These are phyloP conservation scores for Myriosclerotinia scirpicola DNA, from an alignment of 2,329 filamentous ascomycete species.

Conservation along the genomic window DNA sequence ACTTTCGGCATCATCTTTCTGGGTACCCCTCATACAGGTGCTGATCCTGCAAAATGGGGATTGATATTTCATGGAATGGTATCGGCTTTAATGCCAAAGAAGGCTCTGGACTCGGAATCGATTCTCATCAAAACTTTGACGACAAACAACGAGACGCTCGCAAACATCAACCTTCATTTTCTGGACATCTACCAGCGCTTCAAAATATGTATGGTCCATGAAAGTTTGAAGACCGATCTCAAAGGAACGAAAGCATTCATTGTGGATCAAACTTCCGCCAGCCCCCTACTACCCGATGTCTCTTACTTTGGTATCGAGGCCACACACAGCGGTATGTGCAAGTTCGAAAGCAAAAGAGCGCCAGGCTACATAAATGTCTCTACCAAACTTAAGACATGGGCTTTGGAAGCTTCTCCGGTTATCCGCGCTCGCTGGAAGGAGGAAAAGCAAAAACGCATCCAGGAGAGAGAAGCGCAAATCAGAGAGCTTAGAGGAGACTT, in stretches of 20 bases:
- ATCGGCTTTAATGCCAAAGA: conserved; percentile 62
- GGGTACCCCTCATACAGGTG: conserved; percentile 72
- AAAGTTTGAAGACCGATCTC: conserved; percentile 69
- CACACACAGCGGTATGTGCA: conserved; percentile 71
- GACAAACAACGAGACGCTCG: conserved; percentile 70
- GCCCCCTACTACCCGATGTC: conserved; percentile 67
- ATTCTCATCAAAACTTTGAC: conserved; percentile 70
- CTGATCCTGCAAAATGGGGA: conserved; percentile 68
- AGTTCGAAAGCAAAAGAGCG: conserved; percentile 62
- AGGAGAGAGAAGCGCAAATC: conserved; percentile 33
- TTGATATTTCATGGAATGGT: conserved; percentile 67
- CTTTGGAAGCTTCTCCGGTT: conserved; percentile 30
- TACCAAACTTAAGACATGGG: conserved; percentile 38
- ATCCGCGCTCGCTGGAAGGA: conserved; percentile 34
- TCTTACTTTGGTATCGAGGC: conserved; percentile 74
- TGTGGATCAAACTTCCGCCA: conserved; percentile 69
- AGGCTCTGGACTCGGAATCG: conserved; percentile 65
- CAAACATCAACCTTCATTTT: conserved; percentile 73
- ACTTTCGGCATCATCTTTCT: conserved; percentile 77
- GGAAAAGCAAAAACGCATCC: conserved; percentile 33
- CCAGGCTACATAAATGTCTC: conserved; percentile 55
- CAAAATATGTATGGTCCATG: conserved; percentile 74
- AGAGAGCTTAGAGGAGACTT: conserved; percentile 32
- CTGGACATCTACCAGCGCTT: conserved; percentile 69
- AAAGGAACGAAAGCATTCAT: conserved; percentile 63